Base-by-base conservation (phyloP, 2,329 filamentous ascomycete species). In the Colletotrichum theobromicola region DNA sequence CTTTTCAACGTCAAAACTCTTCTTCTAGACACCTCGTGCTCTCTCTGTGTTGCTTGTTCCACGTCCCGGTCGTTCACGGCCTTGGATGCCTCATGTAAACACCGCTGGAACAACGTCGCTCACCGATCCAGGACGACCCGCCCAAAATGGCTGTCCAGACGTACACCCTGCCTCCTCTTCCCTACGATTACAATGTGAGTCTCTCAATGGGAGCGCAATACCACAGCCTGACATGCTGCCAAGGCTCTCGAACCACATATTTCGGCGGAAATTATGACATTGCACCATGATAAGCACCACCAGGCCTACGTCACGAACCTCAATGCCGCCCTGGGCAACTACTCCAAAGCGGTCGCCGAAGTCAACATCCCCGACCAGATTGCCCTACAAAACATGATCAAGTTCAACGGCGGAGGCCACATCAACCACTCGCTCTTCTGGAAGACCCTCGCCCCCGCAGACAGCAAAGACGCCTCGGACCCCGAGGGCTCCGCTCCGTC, bases 341-440 rank as follows among this genome's bases (percentile, higher is more conserved):
- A 67, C 46, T 57, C 64, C 85, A 88, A 87, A 70, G 91, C 92
- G 1, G 86, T 94, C 65, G 85, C 88, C 79, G 87, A 89, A 15
- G 92, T 94, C 66, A 71, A 73, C 78, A 90, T 95, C 67, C 85
- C 90, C n/a, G 88, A 94, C n/a, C 92, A 93, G 79, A 86, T 89
- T 32, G 90, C 90, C 76, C 92, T 67, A 15, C 64, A 67, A 21
- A 67, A 37, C 7, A 35, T 57, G 46, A 67, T 98, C 86, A 94
- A 93, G 80, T 98, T 98, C 90, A 95, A 98, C 83, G 95, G 94
- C 66, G 96, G 96, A 57, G 96, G 96, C 7, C 95, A 98, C 87
- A 93, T 97, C 85, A 98, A 98, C 87, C 96, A 98, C 88, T 93
- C 92, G 1, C 91, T 98, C 37, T 98, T 98, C 88, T 98, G 95